Percentiles rank a stretch among this genome's conserved stretches.
phyloP scores from a whole-genome alignment of 2,329 filamentous ascomycete species.

The Sporothrix euskadiensis region DNA sequence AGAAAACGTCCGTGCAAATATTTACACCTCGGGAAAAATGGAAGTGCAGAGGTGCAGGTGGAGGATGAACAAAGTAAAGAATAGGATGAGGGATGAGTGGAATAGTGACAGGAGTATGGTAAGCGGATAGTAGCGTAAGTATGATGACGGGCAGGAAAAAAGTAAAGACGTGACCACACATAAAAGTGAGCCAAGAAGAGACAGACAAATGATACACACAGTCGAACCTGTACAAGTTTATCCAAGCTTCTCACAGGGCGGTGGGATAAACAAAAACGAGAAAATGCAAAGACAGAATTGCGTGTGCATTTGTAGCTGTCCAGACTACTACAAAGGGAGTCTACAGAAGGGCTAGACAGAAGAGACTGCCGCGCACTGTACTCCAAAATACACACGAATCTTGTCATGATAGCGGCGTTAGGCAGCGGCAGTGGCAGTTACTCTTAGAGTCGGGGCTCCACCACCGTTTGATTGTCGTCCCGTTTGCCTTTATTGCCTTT shows the following conservation, averaged over 20 bases:
- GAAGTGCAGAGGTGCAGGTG: background rate
- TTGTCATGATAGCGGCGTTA: background rate
- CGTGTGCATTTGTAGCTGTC: conserved; percentile 6
- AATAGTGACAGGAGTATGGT: background rate
- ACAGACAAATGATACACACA: background rate
- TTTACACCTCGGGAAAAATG: background rate
- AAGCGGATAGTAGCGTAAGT: background rate
- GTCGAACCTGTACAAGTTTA: background rate
- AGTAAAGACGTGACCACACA: background rate
- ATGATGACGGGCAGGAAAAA: background rate
- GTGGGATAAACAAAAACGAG: background rate
- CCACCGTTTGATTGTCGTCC: background rate
- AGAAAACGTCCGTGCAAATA: background rate
- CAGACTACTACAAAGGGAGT: background rate
- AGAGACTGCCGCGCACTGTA: background rate
- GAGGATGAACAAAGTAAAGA: background rate
- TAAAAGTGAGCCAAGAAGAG: conserved; percentile 1
- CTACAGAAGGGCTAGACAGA: background rate
- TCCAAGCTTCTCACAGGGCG: background rate
- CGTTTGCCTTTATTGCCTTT: background rate
- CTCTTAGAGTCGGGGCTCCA: background rate
- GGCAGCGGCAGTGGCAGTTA: background rate
- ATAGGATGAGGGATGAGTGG: background rate
- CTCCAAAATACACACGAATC: background rate
- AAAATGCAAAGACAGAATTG: background rate